phyloP scores from a whole-genome alignment of 495 filamentous ascomycete genomes.

The Aspergillus diversus region DNA sequence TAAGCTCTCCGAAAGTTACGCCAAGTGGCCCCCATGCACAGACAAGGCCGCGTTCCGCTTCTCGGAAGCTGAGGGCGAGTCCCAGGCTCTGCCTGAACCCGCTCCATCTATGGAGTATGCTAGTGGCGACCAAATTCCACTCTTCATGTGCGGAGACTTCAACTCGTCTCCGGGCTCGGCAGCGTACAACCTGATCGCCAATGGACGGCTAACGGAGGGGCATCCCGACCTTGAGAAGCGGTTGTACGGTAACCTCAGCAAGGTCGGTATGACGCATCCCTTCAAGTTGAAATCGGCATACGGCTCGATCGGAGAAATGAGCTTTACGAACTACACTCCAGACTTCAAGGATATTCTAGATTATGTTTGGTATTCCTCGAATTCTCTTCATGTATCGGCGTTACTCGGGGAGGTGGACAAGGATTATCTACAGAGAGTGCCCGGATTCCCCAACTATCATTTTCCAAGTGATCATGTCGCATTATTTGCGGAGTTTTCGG shows the following conservation, averaged over 20 bases:
- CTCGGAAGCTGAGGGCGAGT: slow-evolving; percentile 60
- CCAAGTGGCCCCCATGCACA: slow-evolving; percentile 70
- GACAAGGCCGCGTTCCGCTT: slow-evolving; percentile 78
- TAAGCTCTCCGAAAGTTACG: slow-evolving; percentile 80
- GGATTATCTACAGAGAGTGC: slow-evolving; percentile 85
- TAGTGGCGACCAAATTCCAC: slow-evolving; percentile 81
- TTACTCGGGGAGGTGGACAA: slow-evolving; percentile 90
- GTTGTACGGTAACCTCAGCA: slow-evolving; percentile 87
- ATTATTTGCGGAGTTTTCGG: slow-evolving; percentile 86
- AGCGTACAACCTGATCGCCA: slow-evolving; percentile 84
- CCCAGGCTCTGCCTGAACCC: slow-evolving; percentile 53
- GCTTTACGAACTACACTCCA: slow-evolving; percentile 96
- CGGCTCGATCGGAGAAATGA: slow-evolving; percentile 72
- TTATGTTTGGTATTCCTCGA: slow-evolving; percentile 96
- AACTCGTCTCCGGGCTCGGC: slow-evolving; percentile 84
- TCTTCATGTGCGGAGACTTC: slow-evolving; percentile 93
- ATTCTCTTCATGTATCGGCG: slow-evolving; percentile 82
- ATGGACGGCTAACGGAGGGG: slow-evolving; percentile 68
- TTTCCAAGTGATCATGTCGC: slow-evolving; percentile 97
- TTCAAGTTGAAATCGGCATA: slow-evolving; percentile 94
- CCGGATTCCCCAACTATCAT: slow-evolving; percentile 95
- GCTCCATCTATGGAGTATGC: slow-evolving; percentile 78
- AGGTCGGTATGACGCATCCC: slow-evolving; percentile 88
- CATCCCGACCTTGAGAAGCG: slow-evolving; percentile 76
- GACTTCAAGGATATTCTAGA: slow-evolving; percentile 89